A percentile compares a stretch with the other conserved stretches of the same genome.
Evolutionary conservation across 176 grass and related monocot species (phyloP).

Genomic region (Triticum urartu): DNA sequence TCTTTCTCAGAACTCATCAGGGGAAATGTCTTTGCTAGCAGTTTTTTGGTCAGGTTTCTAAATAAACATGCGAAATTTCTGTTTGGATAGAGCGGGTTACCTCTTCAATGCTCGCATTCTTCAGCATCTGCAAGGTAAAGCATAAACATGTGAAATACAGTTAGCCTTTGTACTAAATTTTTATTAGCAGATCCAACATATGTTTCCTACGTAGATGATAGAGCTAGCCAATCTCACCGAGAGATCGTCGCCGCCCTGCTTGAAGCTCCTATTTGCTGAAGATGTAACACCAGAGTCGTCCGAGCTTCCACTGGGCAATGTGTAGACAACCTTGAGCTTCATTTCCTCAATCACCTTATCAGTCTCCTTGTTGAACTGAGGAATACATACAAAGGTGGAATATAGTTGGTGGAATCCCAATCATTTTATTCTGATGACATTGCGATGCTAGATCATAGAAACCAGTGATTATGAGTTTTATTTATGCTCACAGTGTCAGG

Average conservation of each 20-base stretch:
- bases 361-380: constrained; percentile 85
- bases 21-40: constrained; percentile 9
- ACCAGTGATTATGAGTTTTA: constrained; percentile 10
- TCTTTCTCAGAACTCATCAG: background rate
- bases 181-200: background rate
- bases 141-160: constrained; percentile 30
- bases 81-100: constrained; percentile 29
- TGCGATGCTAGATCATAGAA: background rate
- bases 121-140: constrained; percentile 63
- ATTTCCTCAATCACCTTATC: constrained; percentile 91
- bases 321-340: constrained; percentile 92
- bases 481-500: constrained; percentile 63
- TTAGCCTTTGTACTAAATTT: constrained; percentile 16
- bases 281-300: constrained; percentile 68
- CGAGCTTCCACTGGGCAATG: constrained; percentile 36
- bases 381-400: constrained; percentile 15
- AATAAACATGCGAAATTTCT: constrained; percentile 15
- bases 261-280: constrained; percentile 43
- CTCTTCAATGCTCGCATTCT: constrained; percentile 82
- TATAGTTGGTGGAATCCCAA: background rate
- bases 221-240: constrained; percentile 44
- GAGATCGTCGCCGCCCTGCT: constrained; percentile 49
- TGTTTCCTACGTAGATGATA: background rate
- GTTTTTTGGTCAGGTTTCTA: background rate
- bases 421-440: constrained; percentile 6